Evolutionary conservation across 768 basidiomycete genomes (phyloP).

Genomic region (Suillus sp.): DNA sequence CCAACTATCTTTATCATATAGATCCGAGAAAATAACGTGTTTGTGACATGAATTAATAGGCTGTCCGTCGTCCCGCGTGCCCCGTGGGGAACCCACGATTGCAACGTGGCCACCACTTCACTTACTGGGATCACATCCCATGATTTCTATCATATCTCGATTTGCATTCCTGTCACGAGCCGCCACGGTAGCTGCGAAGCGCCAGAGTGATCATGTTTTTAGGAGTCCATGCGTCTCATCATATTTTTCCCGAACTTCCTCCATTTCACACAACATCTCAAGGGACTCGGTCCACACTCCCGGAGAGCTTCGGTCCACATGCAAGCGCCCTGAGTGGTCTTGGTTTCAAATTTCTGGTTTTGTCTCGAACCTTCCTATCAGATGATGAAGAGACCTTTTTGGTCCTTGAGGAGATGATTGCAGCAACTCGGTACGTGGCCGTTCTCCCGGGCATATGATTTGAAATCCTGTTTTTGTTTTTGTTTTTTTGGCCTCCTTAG

Average conservation of each 20-base stretch:
- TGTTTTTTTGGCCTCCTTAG: background rate
- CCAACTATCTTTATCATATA: background rate
- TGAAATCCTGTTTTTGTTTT: background rate
- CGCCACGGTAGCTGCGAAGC: background rate
- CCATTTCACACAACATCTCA: background rate
- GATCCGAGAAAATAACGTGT: background rate
- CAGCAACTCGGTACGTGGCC: background rate
- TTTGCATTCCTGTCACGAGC: background rate
- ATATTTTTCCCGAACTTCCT: background rate
- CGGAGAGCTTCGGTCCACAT: background rate
- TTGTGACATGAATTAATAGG: background rate
- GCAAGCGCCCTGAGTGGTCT: background rate
- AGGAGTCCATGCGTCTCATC: background rate
- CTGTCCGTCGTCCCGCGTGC: background rate
- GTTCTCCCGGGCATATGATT: background rate
- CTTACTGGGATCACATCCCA: background rate
- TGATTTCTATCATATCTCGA: background rate
- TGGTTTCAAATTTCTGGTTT: background rate
- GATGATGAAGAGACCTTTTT: background rate
- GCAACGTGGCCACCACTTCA: slow-evolving; percentile 4
- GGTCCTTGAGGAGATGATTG: background rate
- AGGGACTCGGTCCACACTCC: background rate
- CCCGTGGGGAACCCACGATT: slow-evolving; percentile 5
- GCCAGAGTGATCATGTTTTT: background rate
- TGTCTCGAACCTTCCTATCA: background rate